Conservation (phyloP, 176 grass and related monocot species). For the Dendrocalamus sinicus region DNA sequence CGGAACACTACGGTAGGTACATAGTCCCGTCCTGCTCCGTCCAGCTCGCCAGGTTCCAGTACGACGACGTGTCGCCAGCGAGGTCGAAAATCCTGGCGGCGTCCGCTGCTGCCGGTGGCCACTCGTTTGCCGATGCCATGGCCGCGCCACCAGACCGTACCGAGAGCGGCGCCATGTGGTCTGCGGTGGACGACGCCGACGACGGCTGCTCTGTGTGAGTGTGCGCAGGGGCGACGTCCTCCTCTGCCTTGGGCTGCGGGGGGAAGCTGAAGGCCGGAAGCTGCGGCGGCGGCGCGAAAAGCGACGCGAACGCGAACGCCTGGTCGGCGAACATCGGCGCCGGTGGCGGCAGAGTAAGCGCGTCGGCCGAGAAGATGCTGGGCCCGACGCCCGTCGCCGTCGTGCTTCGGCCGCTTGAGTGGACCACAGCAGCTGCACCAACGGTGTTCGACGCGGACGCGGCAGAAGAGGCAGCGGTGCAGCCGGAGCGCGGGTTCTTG, state of each 20-base stretch:
- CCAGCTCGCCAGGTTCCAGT: constrained; percentile 43
- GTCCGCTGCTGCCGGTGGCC: background rate
- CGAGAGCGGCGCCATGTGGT: background rate
- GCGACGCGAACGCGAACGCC: constrained; percentile 7
- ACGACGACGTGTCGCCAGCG: constrained; percentile 19
- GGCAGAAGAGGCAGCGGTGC: background rate
- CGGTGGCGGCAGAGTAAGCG: background rate
- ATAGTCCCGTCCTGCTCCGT: constrained; percentile 12
- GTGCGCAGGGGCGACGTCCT: background rate
- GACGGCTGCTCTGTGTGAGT: background rate
- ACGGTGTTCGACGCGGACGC: background rate
- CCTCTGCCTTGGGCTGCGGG: background rate
- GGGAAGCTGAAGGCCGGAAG: constrained; percentile 2
- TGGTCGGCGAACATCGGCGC: constrained; percentile 43
- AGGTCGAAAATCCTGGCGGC: constrained; percentile 25
- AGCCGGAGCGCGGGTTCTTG: constrained; percentile 8
- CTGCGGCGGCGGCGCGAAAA: background rate
- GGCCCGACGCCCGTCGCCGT: background rate
- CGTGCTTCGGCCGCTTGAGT: background rate
- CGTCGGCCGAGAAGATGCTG: background rate
- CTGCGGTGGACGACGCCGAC: background rate
- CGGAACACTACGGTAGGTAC: constrained; percentile 9
- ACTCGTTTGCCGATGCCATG: background rate
- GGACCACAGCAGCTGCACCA: background rate
- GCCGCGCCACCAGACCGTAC: background rate